A percentile compares a stretch with the other conserved stretches of the same genome.
Conservation (phyloP, 306 rosid genomes). For the Lathyrus tuberosus region DNA sequence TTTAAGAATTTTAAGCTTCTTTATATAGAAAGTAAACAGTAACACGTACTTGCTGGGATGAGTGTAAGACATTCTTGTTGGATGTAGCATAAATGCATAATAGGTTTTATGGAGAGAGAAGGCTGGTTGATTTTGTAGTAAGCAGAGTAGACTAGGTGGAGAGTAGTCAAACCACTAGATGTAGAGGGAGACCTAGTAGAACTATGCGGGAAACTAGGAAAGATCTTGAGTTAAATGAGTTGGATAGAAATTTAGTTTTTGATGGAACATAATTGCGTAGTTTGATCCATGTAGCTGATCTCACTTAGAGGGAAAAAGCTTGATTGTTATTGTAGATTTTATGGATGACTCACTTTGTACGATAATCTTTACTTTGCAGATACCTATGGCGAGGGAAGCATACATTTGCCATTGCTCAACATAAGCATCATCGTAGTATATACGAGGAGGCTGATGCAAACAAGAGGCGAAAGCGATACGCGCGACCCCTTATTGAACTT, state of each 20-base stretch:
- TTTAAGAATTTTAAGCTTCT: background rate
- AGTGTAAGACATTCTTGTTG: background rate
- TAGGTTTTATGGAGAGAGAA: background rate
- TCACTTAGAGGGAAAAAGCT: no score
- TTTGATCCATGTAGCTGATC: no score
- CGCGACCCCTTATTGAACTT: constrained; percentile 94
- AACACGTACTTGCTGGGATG: background rate
- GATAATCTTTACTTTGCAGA: constrained; percentile 49
- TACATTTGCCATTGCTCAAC: constrained; percentile 96
- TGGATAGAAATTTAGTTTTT: no score
- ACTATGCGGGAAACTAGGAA: no score
- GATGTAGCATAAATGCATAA: constrained; percentile 16
- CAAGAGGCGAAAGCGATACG: constrained; percentile 96
- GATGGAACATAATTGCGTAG: no score
- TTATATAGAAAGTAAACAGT: background rate
- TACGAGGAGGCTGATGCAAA: constrained; percentile 98
- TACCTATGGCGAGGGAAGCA: constrained; percentile 90
- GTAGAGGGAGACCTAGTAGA: no score
- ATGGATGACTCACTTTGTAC: constrained; percentile 24
- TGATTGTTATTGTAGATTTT: no score
- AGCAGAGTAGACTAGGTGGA: no score
- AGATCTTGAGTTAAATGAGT: no score
- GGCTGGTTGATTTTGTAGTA: no score
- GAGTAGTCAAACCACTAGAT: no score
- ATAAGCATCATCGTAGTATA: constrained; percentile 87